phyloP scores from a whole-genome alignment of 257 asterid genomes.

The Fraxinus americana region DNA sequence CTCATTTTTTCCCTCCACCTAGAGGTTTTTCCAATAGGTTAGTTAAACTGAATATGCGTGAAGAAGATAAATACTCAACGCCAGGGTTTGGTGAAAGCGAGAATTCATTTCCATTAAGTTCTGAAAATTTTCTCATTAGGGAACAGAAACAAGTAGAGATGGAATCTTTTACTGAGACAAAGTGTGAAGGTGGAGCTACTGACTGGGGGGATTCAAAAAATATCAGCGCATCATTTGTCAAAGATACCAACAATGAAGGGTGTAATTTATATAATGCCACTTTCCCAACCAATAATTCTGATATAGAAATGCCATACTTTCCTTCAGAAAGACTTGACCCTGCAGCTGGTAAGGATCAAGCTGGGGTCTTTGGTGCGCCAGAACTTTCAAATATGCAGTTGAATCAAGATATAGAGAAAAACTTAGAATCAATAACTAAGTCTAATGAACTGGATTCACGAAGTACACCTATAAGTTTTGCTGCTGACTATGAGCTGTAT shows the following conservation, averaged over 20 bases:
- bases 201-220: constrained; percentile 33
- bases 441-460: constrained; percentile 28
- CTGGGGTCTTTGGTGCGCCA: constrained; percentile 22
- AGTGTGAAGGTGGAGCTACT: constrained; percentile 39
- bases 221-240: constrained; percentile 18
- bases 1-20: constrained; percentile 30
- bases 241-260: constrained; percentile 35
- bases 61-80: constrained; percentile 41
- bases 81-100: constrained; percentile 34
- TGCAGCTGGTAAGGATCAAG: constrained; percentile 35
- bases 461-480: constrained; percentile 55
- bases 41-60: constrained; percentile 41
- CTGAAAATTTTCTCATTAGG: constrained; percentile 37
- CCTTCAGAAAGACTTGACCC: constrained; percentile 38
- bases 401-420: constrained; percentile 37
- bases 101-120: constrained; percentile 39
- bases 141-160: constrained; percentile 42
- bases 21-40: constrained; percentile 44
- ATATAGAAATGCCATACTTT: constrained; percentile 29
- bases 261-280: constrained; percentile 32
- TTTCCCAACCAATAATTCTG: constrained; percentile 33
- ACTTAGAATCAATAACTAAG: constrained; percentile 31
- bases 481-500: constrained; percentile 78
- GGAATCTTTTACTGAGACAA: constrained; percentile 30
- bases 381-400: constrained; percentile 35